Evolutionary conservation across 176 grass and related monocot genomes (phyloP).

Genomic region (Alopecurus myosuroides): DNA sequence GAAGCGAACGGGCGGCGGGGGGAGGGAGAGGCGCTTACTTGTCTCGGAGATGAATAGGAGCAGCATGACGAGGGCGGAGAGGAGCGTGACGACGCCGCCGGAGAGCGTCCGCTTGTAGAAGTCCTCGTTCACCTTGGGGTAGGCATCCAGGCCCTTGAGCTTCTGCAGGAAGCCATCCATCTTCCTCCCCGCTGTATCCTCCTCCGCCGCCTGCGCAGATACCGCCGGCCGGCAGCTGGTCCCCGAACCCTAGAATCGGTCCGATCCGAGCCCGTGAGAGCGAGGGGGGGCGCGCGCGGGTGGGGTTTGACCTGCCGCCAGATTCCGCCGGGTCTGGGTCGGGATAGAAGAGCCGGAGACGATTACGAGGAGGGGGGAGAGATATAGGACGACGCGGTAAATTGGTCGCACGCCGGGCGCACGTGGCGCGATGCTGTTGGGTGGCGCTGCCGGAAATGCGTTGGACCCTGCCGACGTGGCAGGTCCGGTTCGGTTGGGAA

Average conservation of each 20-base stretch:
- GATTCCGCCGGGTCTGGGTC: constrained; percentile 31
- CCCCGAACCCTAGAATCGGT: neutral
- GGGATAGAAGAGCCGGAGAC: constrained; percentile 14
- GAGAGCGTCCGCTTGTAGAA: constrained; percentile 95
- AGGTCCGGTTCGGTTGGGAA: constrained; percentile 4
- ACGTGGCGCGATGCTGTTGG: constrained; percentile 7
- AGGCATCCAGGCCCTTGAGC: constrained; percentile 88
- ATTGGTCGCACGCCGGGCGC: neutral
- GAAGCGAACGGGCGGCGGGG: neutral
- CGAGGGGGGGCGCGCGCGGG: neutral
- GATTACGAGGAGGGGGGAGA: constrained; percentile 18
- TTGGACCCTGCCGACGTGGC: constrained; percentile 36
- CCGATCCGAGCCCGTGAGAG: constrained; percentile 20
- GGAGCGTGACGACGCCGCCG: constrained; percentile 85
- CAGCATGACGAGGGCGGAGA: constrained; percentile 74
- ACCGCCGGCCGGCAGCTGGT: neutral
- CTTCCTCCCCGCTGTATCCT: neutral
- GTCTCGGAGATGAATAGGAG: constrained; percentile 95
- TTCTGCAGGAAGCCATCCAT: constrained; percentile 70
- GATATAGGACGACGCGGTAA: neutral
- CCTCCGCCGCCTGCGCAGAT: neutral
- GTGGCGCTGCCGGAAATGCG: neutral
- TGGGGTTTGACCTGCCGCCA: constrained; percentile 36
- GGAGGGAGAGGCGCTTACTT: constrained; percentile 28
- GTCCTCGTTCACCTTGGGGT: constrained; percentile 98